Evolutionary conservation across 169 alveolate species (phyloP), one percentile per base, ranked within the genome.

Genomic region (Cryptosporidium tyzzeri): DNA sequence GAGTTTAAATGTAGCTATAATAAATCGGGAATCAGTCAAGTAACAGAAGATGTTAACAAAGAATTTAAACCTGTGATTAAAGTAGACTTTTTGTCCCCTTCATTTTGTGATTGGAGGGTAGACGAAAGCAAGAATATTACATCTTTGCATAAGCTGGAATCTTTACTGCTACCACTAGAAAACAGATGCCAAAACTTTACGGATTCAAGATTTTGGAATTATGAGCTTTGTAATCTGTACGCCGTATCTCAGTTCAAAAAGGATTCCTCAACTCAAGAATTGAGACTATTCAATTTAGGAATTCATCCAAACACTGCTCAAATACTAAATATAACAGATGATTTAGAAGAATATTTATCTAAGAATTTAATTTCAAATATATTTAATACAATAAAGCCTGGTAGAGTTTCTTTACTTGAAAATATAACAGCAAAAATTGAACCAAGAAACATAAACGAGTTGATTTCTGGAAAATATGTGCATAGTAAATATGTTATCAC

Each of bases 61-160:
- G 73, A 62, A 4, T 37, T 62, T 10, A 70, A 41, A 41, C 10
- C 89, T 21, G 44, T 31, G 44, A 44, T 73, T 21, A 73, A 53
- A 12, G 44, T 80, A 1, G 51, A 12, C 4, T 80, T 48, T 37
- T 21, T 23, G 18, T 69, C 89, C 16, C 89, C 89, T 21, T 62
- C 89, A 26, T 80, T 80, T 50, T 80, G 89, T 29, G 75, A 61
- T 62, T 80, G 89, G 89, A 80, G 74, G n/a, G 16, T 59, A 41
- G 67, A 80, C 29, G 80, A 59, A 65, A 18, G 70, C 26, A 59
- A 41, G 37, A 73, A 73, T 41, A 33, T 73, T 33, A 59, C 59
- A 29, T 73, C 86, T 26, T 50, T 73, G 29, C 7, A 70, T 23
- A 70, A 26, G 39, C 26, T 41, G 12, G 62, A 44, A 41, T 4